A percentile compares a stretch with the other conserved stretches of the same genome.
These are phyloP conservation scores for Zymoseptoria brevis DNA, from an alignment of 2,329 filamentous ascomycete species.

Conservation along the genomic window DNA sequence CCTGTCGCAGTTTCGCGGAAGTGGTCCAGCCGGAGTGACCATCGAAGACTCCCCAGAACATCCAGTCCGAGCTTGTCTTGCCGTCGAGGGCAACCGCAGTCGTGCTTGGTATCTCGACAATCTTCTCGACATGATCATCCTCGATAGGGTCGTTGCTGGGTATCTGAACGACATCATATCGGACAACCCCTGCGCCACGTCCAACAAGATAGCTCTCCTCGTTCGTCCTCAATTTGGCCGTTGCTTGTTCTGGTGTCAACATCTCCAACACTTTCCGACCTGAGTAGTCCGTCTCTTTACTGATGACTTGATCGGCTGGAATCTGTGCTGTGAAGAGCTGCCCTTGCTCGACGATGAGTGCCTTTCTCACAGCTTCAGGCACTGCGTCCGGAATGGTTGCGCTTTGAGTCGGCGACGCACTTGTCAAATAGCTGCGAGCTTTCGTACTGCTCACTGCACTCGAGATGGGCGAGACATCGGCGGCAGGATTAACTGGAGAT, in stretches of 20 bases:
- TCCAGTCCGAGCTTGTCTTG: conserved; percentile 73
- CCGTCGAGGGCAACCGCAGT: conserved; percentile 48
- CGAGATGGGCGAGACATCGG: conserved; percentile 12
- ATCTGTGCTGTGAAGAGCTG: conserved; percentile 83
- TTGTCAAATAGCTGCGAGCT: conserved; percentile 27
- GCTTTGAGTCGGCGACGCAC: conserved; percentile 10
- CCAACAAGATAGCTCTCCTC: conserved; percentile 90
- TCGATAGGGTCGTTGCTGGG: conserved; percentile 97
- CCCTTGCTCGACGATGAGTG: conserved; percentile 82
- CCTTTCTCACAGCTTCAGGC: conserved; percentile 51
- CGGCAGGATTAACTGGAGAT: conserved; percentile 1
- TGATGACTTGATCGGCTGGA: conserved; percentile 75
- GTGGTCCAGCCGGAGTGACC: conserved; percentile 98
- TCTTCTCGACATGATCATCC: conserved; percentile 97
- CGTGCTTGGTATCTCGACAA: conserved; percentile 73
- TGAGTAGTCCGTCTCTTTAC: conserved; percentile 78
- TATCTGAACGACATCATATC: conserved; percentile 90
- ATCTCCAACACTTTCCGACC: conserved; percentile 87
- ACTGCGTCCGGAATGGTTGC: conserved; percentile 27
- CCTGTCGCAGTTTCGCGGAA: conserved; percentile 87
- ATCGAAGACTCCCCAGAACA: conserved; percentile 99
- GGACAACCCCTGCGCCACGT: conserved; percentile 79
- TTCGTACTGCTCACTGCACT: conserved; percentile 19
- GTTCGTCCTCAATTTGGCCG: conserved; percentile 75
- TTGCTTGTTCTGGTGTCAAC: conserved; percentile 90